phyloP scores from a whole-genome alignment of 2,329 filamentous ascomycete genomes.

The Sporothrix variecibatus region DNA sequence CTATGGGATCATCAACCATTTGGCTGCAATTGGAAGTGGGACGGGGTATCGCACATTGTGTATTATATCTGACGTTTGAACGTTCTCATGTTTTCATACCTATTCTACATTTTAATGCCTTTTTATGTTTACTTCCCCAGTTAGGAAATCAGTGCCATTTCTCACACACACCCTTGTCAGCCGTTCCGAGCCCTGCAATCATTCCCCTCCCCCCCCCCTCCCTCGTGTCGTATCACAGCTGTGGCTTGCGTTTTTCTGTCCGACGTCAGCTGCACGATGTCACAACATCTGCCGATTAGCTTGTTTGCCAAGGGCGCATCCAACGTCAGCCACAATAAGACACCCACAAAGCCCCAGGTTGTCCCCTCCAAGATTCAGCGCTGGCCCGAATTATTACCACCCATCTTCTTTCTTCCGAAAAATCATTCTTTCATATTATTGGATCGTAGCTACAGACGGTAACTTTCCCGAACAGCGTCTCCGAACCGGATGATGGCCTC shows the following conservation, averaged over 20 bases:
- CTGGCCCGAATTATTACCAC: background rate
- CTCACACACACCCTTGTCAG: background rate
- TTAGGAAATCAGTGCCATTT: background rate
- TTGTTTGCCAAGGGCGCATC: background rate
- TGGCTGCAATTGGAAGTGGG: background rate
- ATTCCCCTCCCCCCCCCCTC: too few species aligned
- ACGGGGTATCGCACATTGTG: background rate
- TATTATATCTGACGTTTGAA: background rate
- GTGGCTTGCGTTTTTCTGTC: background rate
- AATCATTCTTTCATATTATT: background rate
- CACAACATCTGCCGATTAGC: background rate
- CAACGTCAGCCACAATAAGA: background rate
- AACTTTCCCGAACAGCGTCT: conserved; percentile 65
- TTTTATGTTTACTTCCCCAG: background rate
- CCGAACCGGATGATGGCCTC: conserved; percentile 76
- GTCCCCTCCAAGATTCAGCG: background rate
- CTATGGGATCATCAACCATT: background rate
- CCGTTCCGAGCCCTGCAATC: background rate
- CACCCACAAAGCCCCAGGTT: background rate
- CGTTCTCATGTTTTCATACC: background rate
- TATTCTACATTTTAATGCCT: background rate
- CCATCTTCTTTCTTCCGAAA: background rate
- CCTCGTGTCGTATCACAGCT: background rate
- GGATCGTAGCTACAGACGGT: conserved; percentile 38
- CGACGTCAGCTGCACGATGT: background rate